Base-by-base conservation (phyloP, 2,329 filamentous ascomycete species). In the Fusarium coicis region DNA sequence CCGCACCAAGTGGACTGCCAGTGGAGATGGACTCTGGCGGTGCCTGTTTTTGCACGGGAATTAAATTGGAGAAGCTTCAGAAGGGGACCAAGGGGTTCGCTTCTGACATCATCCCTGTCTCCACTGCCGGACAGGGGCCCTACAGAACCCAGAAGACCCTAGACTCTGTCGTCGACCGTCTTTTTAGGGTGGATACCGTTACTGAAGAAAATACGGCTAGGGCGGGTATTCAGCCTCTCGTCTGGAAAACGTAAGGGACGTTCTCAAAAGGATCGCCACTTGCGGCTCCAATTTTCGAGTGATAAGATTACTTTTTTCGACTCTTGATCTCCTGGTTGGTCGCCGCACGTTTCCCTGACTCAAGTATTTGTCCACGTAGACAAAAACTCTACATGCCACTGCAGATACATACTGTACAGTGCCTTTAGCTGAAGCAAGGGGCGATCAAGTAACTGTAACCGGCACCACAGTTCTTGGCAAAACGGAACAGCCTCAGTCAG, bases 71-170 rank as follows among this genome's bases (percentile, higher is more conserved):
- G 58, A 32, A 28, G 30, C 40, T 36, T 28, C 11, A 63, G 19
- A 34, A 34, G 32, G 32, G 12, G 12, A 32, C 32, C 32, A 53
- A 58, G 63, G 66, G 65, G 59, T 64, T 34, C 50, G 19, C 66
- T 60, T 61, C 65, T 74, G 72, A 74, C 72, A 74, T 74, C 72
- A 74, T 74, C 46, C 50, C 47, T 66, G 71, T 70, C 43, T 58
- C 70, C 70, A 72, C 66, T 70, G 30, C 65, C 58, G 66, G 32
- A 10, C 28, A 32, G 42, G 50, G 62, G 58, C 67, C 67, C 43
- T 58, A 46, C 26, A 26, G 26, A 26, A 26, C 26, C 26, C 26
- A 26, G 52, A 63, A 46, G 62, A 63, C 68, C 67, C 63, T 55
- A 61, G 49, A 60, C 23, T 39, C 37, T 30, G 44, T 37, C 30